Conservation (phyloP, 2,329 filamentous ascomycete genomes). For the Colletotrichum melonis region DNA sequence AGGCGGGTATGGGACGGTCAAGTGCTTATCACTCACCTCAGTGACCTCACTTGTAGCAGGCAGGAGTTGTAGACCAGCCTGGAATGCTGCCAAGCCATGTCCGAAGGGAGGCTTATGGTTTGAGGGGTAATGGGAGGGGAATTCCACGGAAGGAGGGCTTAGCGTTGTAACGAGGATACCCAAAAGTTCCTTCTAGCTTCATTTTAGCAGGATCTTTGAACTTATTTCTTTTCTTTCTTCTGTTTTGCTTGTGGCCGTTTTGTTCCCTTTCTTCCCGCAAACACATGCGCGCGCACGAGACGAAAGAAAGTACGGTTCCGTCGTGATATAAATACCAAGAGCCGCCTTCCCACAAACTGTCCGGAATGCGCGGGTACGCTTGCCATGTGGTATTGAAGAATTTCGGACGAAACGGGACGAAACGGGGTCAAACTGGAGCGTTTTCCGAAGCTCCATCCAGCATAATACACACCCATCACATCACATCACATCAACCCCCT, state of each 20-base stretch:
- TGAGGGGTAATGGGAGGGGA: conserved; percentile 1
- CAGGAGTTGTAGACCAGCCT: background rate
- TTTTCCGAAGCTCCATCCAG: background rate
- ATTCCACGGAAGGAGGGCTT: conserved; percentile 14
- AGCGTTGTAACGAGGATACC: conserved; percentile 32
- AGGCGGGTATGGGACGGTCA: background rate
- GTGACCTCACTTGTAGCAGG: background rate
- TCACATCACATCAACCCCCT: background rate
- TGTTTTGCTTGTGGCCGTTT: background rate
- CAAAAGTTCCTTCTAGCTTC: conserved; percentile 18
- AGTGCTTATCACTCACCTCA: background rate
- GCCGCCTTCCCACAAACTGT: background rate
- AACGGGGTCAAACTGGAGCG: background rate
- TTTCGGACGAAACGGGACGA: background rate
- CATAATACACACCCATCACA: too few relatives aligned
- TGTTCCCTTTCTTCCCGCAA: too few relatives aligned
- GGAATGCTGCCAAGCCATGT: background rate
- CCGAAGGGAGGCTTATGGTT: background rate
- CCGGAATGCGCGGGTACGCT: background rate
- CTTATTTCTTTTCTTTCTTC: background rate
- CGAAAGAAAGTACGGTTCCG: background rate
- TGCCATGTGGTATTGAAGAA: conserved; percentile 6
- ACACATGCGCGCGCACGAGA: too few relatives aligned
- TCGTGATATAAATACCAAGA: conserved; percentile 7
- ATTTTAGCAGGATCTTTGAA: background rate